Evolutionary conservation across 176 grass and related monocot genomes (phyloP), one percentile per base, ranked within the genome.

Genomic region (Elaeis guineensis): DNA sequence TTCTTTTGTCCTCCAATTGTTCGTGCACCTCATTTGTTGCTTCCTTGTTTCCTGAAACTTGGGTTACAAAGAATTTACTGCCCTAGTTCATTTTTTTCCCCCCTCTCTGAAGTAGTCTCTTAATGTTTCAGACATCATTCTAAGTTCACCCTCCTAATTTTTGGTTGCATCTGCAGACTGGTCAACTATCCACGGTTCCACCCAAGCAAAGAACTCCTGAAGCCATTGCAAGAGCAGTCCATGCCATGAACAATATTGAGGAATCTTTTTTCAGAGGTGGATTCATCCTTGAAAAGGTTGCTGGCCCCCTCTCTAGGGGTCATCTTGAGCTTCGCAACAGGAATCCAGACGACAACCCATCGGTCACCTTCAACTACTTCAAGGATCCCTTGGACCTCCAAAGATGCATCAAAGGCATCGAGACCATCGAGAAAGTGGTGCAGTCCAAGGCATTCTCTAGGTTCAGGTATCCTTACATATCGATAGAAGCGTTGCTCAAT

Each of bases 291-390:
- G 84, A 80, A 64, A 95, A 95, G 72, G 79, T 95, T 49, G 61
- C 74, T 52, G 78, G 89, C 4, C 89, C 89, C 16, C 48, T 74
- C 28, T 95, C 89, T 6, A 78, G 75, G 0, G 89, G 89, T 1
- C 75, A 82, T 52, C 85, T 95, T 54, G 57, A 61, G 63, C 85
- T 95, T 25, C 57, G n/a, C 57, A 79, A 82, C 68, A 85, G 62
- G 26, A 77, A 89, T 68, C 72, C 86, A 23, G 67, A 17, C 32
- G 80, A 76, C 55, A 95, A 81, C 19, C 89, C 89, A 4, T 70
- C 75, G 1, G 81, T 95, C 67, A 95, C 89, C 73, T 95, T 95
- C 75, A 95, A 95, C 81, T 95, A 95, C 57, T 95, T 95, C 74
- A 71, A 63, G 26, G 72, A 85, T 51, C 85, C 89, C 56, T 61